Evolutionary conservation across 176 grass and related monocot genomes (phyloP).

Genomic region (Triticum timopheevii): DNA sequence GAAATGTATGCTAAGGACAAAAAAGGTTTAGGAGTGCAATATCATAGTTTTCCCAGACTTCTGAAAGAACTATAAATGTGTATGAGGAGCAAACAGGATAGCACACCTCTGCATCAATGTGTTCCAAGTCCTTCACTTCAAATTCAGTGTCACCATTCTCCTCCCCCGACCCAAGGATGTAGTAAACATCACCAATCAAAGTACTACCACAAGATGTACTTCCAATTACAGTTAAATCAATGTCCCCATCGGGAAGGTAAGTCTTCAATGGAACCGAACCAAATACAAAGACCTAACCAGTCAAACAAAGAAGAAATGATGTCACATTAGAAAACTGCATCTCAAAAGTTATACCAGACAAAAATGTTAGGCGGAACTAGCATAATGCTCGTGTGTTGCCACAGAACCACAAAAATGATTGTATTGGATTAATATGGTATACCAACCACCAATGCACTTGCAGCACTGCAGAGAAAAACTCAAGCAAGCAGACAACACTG

Average conservation of each 20-base stretch:
- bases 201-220: constrained; percentile 45
- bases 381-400: too few relatives aligned
- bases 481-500: too few relatives aligned
- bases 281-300: constrained; percentile 69
- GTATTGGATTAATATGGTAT: too few relatives aligned
- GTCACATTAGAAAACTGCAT: neutral
- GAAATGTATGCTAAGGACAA: neutral
- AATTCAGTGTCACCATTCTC: constrained; percentile 55
- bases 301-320: neutral
- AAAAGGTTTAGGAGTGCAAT: neutral
- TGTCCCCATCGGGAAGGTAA: constrained; percentile 94
- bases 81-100: constrained; percentile 18
- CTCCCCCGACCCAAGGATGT: constrained; percentile 59
- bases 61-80: neutral
- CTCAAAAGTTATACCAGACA: constrained; percentile 9
- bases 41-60: constrained; percentile 3
- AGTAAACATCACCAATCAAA: constrained; percentile 52
- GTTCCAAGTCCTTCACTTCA: constrained; percentile 62
- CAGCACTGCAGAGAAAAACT: too few relatives aligned
- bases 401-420: too few relatives aligned
- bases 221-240: constrained; percentile 79
- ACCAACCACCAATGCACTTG: too few relatives aligned
- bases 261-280: constrained; percentile 96
- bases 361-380: neutral
- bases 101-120: constrained; percentile 74